Percentiles rank a stretch among this genome's conserved stretches.
These are phyloP conservation scores for Gomphus bonarii DNA, from an alignment of 1,284 basidiomycete genomes.

Conservation along the genomic window DNA sequence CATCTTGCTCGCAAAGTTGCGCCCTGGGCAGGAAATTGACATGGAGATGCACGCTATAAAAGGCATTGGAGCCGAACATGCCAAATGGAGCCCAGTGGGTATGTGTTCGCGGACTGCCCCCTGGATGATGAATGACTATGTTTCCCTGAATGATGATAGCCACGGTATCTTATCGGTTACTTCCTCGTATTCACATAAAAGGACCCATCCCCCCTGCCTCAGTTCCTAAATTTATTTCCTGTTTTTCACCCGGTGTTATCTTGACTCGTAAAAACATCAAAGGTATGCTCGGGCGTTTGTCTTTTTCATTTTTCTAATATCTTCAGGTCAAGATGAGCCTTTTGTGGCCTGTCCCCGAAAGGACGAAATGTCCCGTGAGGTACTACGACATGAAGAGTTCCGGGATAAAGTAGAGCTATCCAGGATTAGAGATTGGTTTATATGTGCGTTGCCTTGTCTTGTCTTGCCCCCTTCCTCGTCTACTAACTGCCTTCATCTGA, in stretches of 20 bases:
- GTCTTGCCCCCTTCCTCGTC: neutral
- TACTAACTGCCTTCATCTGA: neutral
- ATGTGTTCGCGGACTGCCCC: conserved; percentile 21
- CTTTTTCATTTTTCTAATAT: neutral
- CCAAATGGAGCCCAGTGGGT: conserved; percentile 98
- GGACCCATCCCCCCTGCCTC: conserved; percentile 48
- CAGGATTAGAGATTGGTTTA: conserved; percentile 86
- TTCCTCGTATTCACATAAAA: conserved; percentile 79
- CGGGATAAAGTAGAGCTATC: conserved; percentile 76
- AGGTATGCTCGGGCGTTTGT: conserved; percentile 10
- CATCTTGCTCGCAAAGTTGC: conserved; percentile 89
- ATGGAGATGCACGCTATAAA: conserved; percentile 92
- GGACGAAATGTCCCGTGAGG: conserved; percentile 91
- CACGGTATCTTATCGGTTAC: conserved; percentile 89
- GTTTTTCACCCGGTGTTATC: conserved; percentile 89
- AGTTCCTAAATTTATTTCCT: conserved; percentile 70
- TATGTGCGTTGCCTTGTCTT: conserved; percentile 50
- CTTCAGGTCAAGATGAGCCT: conserved; percentile 42
- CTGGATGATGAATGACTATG: neutral
- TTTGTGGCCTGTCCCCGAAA: conserved; percentile 55
- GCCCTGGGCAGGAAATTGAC: conserved; percentile 80
- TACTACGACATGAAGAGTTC: conserved; percentile 88
- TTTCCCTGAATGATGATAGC: too few species aligned
- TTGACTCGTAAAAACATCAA: conserved; percentile 40
- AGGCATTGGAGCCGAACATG: conserved; percentile 92